These are phyloP conservation scores for Leishmania guyanensis DNA, from an alignment of 208 protist species.

Conservation along the genomic window DNA sequence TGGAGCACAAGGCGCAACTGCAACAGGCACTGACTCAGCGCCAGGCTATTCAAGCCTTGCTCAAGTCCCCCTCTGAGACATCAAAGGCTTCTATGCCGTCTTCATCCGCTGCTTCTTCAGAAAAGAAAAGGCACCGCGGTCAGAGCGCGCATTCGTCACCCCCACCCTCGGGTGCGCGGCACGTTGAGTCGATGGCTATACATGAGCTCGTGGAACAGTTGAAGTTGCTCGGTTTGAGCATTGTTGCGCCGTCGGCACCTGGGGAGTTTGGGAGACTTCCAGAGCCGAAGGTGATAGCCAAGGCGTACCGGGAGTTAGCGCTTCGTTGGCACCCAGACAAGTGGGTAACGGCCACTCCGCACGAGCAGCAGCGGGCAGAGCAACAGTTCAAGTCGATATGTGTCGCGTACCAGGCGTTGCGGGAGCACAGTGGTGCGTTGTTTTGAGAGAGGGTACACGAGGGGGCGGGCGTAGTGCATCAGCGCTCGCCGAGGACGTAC, in stretches of 20 bases:
- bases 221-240: constrained; percentile 35
- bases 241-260: neutral
- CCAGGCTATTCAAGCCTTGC: constrained; percentile 14
- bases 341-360: constrained; percentile 54
- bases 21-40: constrained; percentile 32
- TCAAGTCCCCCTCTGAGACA: constrained; percentile 1
- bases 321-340: constrained; percentile 91
- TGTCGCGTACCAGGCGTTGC: constrained; percentile 72
- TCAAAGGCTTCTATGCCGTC: neutral
- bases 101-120: neutral
- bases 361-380: constrained; percentile 66
- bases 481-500: neutral
- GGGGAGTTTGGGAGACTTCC: constrained; percentile 18
- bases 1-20: constrained; percentile 35
- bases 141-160: constrained; percentile 1
- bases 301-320: constrained; percentile 85
- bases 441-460: neutral
- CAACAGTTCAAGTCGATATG: constrained; percentile 84
- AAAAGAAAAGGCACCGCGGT: neutral
- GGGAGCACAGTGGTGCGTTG: constrained; percentile 26
- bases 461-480: neutral
- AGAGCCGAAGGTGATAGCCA: constrained; percentile 55
- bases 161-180: constrained; percentile 1
- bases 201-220: constrained; percentile 23
- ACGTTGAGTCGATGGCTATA: neutral